phyloP scores from a whole-genome alignment of 2,329 filamentous ascomycete species.

The Cladosporium colombiae region DNA sequence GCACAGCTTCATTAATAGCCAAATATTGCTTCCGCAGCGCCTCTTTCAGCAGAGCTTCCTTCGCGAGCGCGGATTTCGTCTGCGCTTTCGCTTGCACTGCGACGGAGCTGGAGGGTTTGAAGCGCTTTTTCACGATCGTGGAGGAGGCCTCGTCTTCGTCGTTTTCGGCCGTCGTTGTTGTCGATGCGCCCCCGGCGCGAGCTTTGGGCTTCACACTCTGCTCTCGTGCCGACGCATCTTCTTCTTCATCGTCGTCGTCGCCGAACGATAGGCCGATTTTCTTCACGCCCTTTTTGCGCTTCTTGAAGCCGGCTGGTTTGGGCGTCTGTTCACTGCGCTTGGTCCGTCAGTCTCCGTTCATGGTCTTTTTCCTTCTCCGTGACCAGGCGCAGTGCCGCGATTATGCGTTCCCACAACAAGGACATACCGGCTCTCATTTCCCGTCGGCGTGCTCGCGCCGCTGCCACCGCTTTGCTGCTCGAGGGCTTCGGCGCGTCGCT shows the following conservation, averaged over 20 bases:
- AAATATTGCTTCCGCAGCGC: conserved; percentile 77
- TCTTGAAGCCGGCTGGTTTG: conserved; percentile 53
- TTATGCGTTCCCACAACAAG: not conserved
- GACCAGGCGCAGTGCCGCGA: not conserved
- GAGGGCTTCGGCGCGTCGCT: conserved; percentile 89
- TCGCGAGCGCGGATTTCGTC: conserved; percentile 74
- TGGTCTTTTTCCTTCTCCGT: not conserved
- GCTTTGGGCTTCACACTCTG: not conserved
- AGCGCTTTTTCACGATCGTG: conserved; percentile 41
- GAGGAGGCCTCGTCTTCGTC: conserved; percentile 23
- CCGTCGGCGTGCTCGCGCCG: conserved; percentile 55
- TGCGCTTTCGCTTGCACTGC: conserved; percentile 69
- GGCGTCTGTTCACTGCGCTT: conserved; percentile 58
- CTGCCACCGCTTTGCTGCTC: conserved; percentile 73
- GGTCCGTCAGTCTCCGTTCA: conserved; percentile 50
- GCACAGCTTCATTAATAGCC: conserved; percentile 79
- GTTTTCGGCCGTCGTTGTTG: not conserved
- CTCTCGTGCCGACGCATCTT: conserved; percentile 4
- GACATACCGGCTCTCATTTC: conserved; percentile 38
- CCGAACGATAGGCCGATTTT: conserved; percentile 67
- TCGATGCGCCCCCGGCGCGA: not conserved
- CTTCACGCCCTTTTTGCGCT: conserved; percentile 54
- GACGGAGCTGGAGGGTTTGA: conserved; percentile 64
- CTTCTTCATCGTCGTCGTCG: conserved; percentile 65
- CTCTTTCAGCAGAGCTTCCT: conserved; percentile 77